Evolutionary conservation across 208 protist species (phyloP).

Genomic region (Porcisia hertigi): DNA sequence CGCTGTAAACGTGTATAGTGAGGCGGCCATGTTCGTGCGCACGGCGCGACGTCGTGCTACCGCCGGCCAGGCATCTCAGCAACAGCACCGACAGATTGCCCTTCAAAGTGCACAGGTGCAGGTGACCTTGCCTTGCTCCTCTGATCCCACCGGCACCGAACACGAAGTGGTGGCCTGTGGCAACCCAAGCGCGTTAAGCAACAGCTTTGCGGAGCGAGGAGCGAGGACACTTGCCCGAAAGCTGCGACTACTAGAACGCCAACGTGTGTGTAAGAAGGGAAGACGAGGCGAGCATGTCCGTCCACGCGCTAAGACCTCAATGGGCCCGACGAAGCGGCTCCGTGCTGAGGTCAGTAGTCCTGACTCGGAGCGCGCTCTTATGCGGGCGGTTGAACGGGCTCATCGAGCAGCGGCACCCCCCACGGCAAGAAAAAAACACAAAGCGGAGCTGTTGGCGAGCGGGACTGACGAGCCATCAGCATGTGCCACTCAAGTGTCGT

Average conservation of each 20-base stretch:
- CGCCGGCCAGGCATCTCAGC: background rate
- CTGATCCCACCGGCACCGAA: background rate
- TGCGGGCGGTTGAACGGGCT: background rate
- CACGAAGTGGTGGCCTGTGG: background rate
- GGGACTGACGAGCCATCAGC: background rate
- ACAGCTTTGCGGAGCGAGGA: slow-evolving; percentile 26
- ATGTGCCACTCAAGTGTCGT: background rate
- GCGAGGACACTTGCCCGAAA: slow-evolving; percentile 12
- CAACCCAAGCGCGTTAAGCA: background rate
- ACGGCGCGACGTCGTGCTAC: slow-evolving; percentile 10
- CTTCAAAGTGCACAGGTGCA: slow-evolving; percentile 18
- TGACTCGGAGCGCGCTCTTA: slow-evolving; percentile 1
- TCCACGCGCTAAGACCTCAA: background rate
- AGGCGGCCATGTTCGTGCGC: slow-evolving; percentile 35
- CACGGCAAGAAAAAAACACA: background rate
- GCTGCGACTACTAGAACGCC: slow-evolving; percentile 6
- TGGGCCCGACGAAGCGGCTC: background rate
- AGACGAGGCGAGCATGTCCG: background rate
- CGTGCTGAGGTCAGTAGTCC: background rate
- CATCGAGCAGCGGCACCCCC: background rate
- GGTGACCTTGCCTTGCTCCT: background rate
- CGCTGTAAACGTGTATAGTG: slow-evolving; percentile 50
- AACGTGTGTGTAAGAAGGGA: slow-evolving; percentile 12
- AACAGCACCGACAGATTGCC: slow-evolving; percentile 3
- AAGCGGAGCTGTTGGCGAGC: background rate